Percentiles rank a stretch among this genome's conserved stretches.
These are phyloP conservation scores for Triangularia setosa DNA, from an alignment of 2,329 filamentous ascomycete species.

Conservation along the genomic window DNA sequence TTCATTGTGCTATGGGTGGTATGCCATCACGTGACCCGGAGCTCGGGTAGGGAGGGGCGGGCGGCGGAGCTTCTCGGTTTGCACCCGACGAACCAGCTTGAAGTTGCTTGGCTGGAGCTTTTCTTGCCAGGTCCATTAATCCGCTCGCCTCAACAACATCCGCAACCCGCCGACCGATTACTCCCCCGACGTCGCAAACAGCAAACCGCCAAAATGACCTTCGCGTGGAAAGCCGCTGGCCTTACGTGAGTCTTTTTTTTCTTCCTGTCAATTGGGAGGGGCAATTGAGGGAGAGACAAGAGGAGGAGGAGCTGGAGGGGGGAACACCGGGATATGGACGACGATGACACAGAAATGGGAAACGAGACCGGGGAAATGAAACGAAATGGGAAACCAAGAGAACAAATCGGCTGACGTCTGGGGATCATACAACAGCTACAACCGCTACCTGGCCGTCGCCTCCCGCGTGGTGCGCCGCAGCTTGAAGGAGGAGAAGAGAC, in stretches of 20 bases:
- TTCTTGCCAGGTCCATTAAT: background rate
- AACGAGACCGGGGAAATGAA: conserved; percentile 11
- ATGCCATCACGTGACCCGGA: conserved; percentile 26
- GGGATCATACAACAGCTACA: conserved; percentile 68
- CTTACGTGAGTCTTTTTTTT: conserved; percentile 67
- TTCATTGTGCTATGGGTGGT: background rate
- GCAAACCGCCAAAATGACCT: conserved; percentile 71
- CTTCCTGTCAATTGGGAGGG: background rate
- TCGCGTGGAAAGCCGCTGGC: conserved; percentile 97
- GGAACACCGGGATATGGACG: background rate
- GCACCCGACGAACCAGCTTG: conserved; percentile 1
- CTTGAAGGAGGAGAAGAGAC: conserved; percentile 90
- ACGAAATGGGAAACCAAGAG: background rate
- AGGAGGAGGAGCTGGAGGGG: background rate
- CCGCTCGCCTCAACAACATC: conserved; percentile 21
- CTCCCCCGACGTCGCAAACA: conserved; percentile 2
- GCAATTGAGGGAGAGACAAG: background rate
- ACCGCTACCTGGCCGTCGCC: conserved; percentile 97
- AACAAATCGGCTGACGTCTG: conserved; percentile 10
- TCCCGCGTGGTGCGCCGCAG: conserved; percentile 92
- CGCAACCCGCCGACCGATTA: conserved; percentile 31
- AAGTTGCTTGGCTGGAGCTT: background rate
- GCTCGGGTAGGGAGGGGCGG: conserved; percentile 6
- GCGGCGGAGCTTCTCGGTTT: conserved; percentile 28
- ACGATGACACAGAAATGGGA: background rate